Conservation (phyloP, 2,329 filamentous ascomycete genomes). For the Diaporthe velutina region DNA sequence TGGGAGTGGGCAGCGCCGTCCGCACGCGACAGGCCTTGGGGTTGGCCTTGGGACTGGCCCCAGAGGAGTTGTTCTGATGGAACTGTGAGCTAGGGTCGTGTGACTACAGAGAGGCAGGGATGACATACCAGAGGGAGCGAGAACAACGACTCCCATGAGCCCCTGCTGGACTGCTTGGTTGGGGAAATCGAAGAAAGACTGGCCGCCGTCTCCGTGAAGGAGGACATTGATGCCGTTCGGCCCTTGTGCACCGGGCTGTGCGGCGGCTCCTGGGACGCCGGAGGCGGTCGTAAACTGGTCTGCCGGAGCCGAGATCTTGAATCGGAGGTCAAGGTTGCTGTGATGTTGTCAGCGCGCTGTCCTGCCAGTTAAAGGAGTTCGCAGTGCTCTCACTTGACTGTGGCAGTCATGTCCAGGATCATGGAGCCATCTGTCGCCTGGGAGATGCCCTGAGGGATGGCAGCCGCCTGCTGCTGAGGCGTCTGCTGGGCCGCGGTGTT, state of each 20-base stretch:
- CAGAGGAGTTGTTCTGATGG: slow-evolving; percentile 61
- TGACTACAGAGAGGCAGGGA: slow-evolving; percentile 6
- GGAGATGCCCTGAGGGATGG: slow-evolving; percentile 53
- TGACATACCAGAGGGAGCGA: slow-evolving; percentile 56
- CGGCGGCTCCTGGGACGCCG: slow-evolving; percentile 60
- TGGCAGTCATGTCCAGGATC: slow-evolving; percentile 67
- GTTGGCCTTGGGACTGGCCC: slow-evolving; percentile 71
- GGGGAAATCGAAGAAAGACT: slow-evolving; percentile 70
- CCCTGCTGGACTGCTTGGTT: slow-evolving; percentile 65
- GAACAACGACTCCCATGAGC: slow-evolving; percentile 65
- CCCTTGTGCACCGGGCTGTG: slow-evolving; percentile 48
- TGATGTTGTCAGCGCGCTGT: background rate
- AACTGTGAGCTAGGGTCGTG: background rate
- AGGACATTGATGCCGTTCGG: slow-evolving; percentile 67
- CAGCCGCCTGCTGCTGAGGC: slow-evolving; percentile 47
- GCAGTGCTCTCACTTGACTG: slow-evolving; percentile 60
- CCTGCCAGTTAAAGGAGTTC: background rate
- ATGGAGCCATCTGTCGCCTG: slow-evolving; percentile 65
- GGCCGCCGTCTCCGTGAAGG: slow-evolving; percentile 69
- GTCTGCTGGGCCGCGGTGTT: slow-evolving; percentile 39
- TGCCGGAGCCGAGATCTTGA: slow-evolving; percentile 67
- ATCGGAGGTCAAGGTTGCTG: slow-evolving; percentile 66
- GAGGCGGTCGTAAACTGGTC: slow-evolving; percentile 64
- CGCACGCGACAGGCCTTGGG: slow-evolving; percentile 63
- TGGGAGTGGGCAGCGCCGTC: slow-evolving; percentile 69